Evolutionary conservation across 768 basidiomycete genomes (phyloP), one percentile per base, ranked within the genome.

Genomic region (Lactarius indigo): DNA sequence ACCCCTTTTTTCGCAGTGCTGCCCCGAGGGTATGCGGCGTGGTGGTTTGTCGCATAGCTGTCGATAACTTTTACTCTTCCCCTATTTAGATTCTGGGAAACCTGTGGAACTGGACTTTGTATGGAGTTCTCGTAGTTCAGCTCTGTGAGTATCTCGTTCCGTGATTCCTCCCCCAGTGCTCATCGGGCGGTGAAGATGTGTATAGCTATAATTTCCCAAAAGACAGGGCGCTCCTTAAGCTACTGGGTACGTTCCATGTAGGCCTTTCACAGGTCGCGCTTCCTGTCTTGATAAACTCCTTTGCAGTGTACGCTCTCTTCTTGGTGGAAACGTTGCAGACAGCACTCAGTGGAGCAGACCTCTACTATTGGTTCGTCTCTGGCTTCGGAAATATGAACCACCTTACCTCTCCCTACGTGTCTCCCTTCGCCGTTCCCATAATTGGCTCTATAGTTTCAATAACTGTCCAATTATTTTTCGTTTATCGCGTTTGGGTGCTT

Each of bases 121-220:
- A 69, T 57, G 76, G 76, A 12, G 68, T 69, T 20, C 67, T 76
- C 30, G 35, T 64, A 9, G 69, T 75, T n/a, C 76, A 76, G 72
- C 58, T 73, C 55, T 76, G 76, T 76, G 37, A 50, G 75, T 69
- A 18, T 55, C 13, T 50, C 26, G 8, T 8, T 31, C 37, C 13
- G 0, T 37, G 17, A 31, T 5, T 28, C 55, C 20, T 17, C 20
- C 26, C 5, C 13, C 18, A 13, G 23, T n/a, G 23, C 58, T 64
- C 10, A 59, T n/a, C 1, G 10, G 8, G 5, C 17, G 23, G 5
- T n/a, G 4, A 20, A 65, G 59, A 65, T 2, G 64, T 68, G 37
- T 68, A 68, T n/a, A 58, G 42, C 44, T 65, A 65, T 30, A 60
- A 60, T 55, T 68, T 68, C 28, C 44, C 59, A 5, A 20, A 3